Evolutionary conservation across 805 yeast genomes (phyloP), one percentile per base, ranked within the genome.

Genomic region (Lachancea cidri): DNA sequence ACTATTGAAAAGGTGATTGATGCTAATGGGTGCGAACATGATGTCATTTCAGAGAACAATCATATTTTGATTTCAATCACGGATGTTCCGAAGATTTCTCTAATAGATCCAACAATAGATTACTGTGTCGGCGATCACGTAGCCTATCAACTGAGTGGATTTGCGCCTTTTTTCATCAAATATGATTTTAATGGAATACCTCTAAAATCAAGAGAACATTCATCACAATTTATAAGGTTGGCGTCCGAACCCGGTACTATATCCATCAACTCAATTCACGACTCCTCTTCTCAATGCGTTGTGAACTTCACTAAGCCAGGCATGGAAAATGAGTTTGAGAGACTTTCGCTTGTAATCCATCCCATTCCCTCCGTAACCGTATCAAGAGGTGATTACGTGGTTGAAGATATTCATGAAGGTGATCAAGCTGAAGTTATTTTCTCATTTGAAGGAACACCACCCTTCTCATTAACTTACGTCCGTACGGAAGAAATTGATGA

Each of bases 41-140:
- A 65, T 18, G 65, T 67, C 4, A 65, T 76, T 42, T 42, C 68
- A n/a, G 60, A 52, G 7, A 55, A 63, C n/a, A 68, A 77, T 39
- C 66, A 64, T 37, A 71, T 76, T 18, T 64, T 70, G 13, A 70
- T 89, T 35, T 72, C 78, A 1, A 78, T 89, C 5, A 80, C 91
- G 2, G 89, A 85, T 50, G 79, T 81, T 7, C 96, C 97, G 6
- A 73, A 77, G 46, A 80, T 89, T 5, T 65, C 64, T 46, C 67
- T 64, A 42, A 54, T 72, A 7, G 68, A 68, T 34, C 54, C 72
- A 5, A 57, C 61, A 17, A 45, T 56, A 2, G 75, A 83, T 53
- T 83, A 80, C 55, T 93, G 99, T 73, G 95, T 91, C 19, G 99
- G 98, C 8, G 98, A 91, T 47, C 83, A 84, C 45, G 76, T 93